Evolutionary conservation across 2,329 filamentous ascomycete species (phyloP).

Genomic region (Beauveria brongniartii): DNA sequence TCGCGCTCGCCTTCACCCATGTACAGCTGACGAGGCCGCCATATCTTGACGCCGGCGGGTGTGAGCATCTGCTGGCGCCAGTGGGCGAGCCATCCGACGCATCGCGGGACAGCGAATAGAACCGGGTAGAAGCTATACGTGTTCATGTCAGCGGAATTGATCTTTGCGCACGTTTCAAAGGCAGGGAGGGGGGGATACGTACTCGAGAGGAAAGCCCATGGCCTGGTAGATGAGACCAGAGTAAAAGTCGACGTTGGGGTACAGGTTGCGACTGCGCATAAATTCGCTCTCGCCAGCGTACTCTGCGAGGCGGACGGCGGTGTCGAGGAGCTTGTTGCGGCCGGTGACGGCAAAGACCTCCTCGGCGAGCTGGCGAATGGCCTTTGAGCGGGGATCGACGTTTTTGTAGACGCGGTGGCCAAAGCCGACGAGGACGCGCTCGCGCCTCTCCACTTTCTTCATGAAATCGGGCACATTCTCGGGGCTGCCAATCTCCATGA

Average conservation of each 20-base stretch:
- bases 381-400: constrained; percentile 43
- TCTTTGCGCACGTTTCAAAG: background rate
- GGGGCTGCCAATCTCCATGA: constrained; percentile 41
- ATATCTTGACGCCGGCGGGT: constrained; percentile 40
- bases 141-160: constrained; percentile 3
- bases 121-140: constrained; percentile 37
- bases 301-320: constrained; percentile 36
- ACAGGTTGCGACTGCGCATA: constrained; percentile 39
- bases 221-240: constrained; percentile 44
- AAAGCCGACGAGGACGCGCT: constrained; percentile 46
- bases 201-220: constrained; percentile 44
- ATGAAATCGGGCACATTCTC: constrained; percentile 44
- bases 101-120: constrained; percentile 41
- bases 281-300: constrained; percentile 38
- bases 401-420: constrained; percentile 48
- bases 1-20: constrained; percentile 35
- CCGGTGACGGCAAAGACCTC: constrained; percentile 42
- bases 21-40: constrained; percentile 41
- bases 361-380: constrained; percentile 40
- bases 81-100: constrained; percentile 43
- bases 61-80: constrained; percentile 44
- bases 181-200: constrained; percentile 8
- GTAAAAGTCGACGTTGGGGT: constrained; percentile 46
- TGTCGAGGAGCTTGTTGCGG: constrained; percentile 43
- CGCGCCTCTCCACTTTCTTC: constrained; percentile 39